These are phyloP conservation scores for Lachnum nothofagi DNA, from an alignment of 2,329 filamentous ascomycete species.

Conservation along the genomic window DNA sequence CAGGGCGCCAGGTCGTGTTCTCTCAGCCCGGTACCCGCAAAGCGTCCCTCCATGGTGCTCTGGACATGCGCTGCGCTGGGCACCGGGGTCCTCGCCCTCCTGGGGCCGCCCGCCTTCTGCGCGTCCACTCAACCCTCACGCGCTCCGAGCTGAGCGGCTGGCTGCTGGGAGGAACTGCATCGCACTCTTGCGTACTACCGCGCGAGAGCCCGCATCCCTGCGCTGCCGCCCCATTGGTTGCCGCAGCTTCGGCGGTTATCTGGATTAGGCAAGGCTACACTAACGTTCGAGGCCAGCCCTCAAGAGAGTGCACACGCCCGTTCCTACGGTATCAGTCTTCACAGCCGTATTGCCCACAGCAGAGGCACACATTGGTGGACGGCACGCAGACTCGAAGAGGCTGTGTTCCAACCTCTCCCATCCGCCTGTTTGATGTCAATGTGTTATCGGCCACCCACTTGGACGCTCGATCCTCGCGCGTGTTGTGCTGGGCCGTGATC, in stretches of 20 bases:
- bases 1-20: conserved; percentile 14
- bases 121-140: conserved; percentile 1
- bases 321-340: not conserved
- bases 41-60: too few relatives aligned
- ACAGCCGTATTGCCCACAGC: not conserved
- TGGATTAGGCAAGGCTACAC: conserved; percentile 30
- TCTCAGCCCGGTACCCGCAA: too few relatives aligned
- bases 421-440: not conserved
- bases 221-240: conserved; percentile 25
- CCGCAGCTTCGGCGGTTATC: conserved; percentile 30
- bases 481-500: conserved; percentile 18
- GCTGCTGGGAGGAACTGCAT: conserved; percentile 13
- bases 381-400: conserved; percentile 3
- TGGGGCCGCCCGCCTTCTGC: conserved; percentile 19
- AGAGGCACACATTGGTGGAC: not conserved
- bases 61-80: too few relatives aligned
- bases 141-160: conserved; percentile 11
- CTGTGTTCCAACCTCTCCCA: conserved; percentile 12
- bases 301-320: conserved; percentile 11
- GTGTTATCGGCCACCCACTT: too few relatives aligned
- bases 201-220: conserved; percentile 25
- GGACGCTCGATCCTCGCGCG: conserved; percentile 7
- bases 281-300: conserved; percentile 14
- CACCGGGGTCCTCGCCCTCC: not conserved
- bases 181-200: conserved; percentile 27